Conservation (phyloP, 2,329 filamentous ascomycete species). For the Colletotrichum sp. region DNA sequence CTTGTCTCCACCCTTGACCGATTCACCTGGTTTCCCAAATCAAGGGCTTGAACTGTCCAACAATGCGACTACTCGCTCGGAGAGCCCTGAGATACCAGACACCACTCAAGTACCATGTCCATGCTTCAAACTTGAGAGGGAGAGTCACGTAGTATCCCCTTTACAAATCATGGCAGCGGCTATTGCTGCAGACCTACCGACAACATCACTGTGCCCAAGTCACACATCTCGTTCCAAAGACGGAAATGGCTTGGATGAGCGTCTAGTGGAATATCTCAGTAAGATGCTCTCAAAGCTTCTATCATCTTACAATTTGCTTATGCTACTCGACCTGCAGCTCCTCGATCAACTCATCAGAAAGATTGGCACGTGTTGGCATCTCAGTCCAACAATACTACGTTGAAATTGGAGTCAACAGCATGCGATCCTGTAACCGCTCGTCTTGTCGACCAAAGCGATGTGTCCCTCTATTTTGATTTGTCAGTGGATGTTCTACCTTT, state of each 20-base stretch:
- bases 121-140: neutral
- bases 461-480: neutral
- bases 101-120: neutral
- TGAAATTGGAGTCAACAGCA: slow-evolving; percentile 25
- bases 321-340: neutral
- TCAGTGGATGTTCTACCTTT: neutral
- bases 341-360: neutral
- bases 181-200: neutral
- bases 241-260: neutral
- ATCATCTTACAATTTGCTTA: neutral
- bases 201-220: neutral
- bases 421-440: slow-evolving; percentile 27
- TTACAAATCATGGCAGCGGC: slow-evolving; percentile 27
- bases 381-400: slow-evolving; percentile 22
- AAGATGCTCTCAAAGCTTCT: neutral
- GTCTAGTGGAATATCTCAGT: slow-evolving; percentile 19
- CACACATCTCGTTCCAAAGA: neutral
- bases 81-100: neutral
- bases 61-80: neutral
- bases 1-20: neutral
- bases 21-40: neutral
- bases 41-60: neutral
- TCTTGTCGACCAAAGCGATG: slow-evolving; percentile 25
- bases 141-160: slow-evolving; percentile 10
- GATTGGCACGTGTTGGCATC: slow-evolving; percentile 27